Evolutionary conservation across 2,329 filamentous ascomycete species (phyloP).

Genomic region (Alternaria ethzedia): DNA sequence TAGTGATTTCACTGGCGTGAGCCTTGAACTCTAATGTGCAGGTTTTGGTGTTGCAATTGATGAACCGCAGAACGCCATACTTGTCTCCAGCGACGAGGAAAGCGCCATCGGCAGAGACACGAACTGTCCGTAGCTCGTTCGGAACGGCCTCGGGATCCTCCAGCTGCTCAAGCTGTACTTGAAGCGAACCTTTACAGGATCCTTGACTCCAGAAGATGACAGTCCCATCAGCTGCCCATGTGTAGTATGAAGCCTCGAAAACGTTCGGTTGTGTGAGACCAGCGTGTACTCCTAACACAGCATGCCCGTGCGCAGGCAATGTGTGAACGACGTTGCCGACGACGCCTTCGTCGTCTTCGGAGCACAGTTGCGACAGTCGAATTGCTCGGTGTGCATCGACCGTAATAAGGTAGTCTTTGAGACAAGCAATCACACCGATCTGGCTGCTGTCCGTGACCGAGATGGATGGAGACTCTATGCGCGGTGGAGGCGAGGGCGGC

Average conservation of each 20-base stretch:
- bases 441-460: slow-evolving; percentile 37
- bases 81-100: slow-evolving; percentile 85
- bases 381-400: slow-evolving; percentile 79
- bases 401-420: slow-evolving; percentile 52
- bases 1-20: slow-evolving; percentile 83
- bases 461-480: slow-evolving; percentile 41
- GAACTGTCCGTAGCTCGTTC: slow-evolving; percentile 66
- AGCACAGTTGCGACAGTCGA: slow-evolving; percentile 62
- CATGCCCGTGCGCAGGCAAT: slow-evolving; percentile 63
- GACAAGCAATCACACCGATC: slow-evolving; percentile 47
- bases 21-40: slow-evolving; percentile 78
- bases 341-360: slow-evolving; percentile 34
- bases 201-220: slow-evolving; percentile 88
- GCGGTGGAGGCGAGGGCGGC: slow-evolving; percentile 44
- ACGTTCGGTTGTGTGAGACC: slow-evolving; percentile 66
- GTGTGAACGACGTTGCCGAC: slow-evolving; percentile 47
- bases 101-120: slow-evolving; percentile 65
- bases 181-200: slow-evolving; percentile 66
- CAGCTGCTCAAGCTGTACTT: slow-evolving; percentile 72
- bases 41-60: slow-evolving; percentile 67
- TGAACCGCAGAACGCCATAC: slow-evolving; percentile 77
- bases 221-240: slow-evolving; percentile 83
- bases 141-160: slow-evolving; percentile 53
- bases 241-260: slow-evolving; percentile 77
- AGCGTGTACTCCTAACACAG: slow-evolving; percentile 71